Conservation (phyloP, 148 eudicot genomes). For the Arctostaphylos glauca region DNA sequence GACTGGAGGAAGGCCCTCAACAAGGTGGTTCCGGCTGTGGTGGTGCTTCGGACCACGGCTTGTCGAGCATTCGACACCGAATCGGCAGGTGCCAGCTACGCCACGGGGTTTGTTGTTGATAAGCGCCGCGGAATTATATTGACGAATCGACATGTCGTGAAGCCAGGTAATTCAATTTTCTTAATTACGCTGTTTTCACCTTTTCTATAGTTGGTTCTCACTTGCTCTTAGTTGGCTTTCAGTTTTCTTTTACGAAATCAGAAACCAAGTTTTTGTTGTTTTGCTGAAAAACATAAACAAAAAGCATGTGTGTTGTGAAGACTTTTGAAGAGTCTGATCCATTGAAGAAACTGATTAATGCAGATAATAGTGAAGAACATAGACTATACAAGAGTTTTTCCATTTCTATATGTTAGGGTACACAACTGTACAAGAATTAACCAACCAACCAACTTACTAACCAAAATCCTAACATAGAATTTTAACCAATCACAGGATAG, state of each 20-base stretch:
- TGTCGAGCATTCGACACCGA: slow-evolving; percentile 94
- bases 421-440: no score
- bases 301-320: background rate
- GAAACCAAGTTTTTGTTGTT: background rate
- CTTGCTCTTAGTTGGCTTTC: background rate
- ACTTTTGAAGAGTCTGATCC: no score
- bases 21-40: slow-evolving; percentile 89
- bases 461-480: no score
- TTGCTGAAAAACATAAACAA: background rate
- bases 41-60: slow-evolving; percentile 85
- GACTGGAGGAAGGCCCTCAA: slow-evolving; percentile 86
- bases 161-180: slow-evolving; percentile 51
- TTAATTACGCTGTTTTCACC: background rate
- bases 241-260: background rate
- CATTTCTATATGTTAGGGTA: no score
- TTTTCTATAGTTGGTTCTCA: background rate
- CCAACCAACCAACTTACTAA: no score
- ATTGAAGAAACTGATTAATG: no score
- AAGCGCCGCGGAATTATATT: slow-evolving; percentile 82
- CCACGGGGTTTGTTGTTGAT: slow-evolving; percentile 94
- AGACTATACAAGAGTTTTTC: no score
- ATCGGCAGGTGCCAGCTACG: slow-evolving; percentile 77
- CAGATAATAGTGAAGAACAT: no score
- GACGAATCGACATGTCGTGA: slow-evolving; percentile 94
- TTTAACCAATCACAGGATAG: no score